Evolutionary conservation across 257 asterid genomes (phyloP), one percentile per base, ranked within the genome.

Genomic region (Ehretia macrophylla): DNA sequence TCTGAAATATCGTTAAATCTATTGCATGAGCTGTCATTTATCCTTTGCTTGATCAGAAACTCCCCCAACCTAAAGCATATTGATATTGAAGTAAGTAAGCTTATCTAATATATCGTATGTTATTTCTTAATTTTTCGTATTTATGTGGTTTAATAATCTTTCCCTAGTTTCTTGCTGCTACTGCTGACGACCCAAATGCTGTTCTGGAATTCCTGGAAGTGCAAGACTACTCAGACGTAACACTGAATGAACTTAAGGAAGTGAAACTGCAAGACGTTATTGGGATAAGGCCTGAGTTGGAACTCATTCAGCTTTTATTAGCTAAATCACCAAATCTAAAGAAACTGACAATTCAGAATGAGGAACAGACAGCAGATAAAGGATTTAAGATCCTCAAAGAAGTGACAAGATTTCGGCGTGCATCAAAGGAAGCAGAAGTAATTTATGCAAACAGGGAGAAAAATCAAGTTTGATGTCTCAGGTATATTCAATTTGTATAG

Each of bases 31-130:
- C 14, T 66, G 5, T 38, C 35, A 0, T 40, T 38, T 55, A 19
- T 32, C 56, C 48, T 65, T 53, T 71, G 53, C 51, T 40, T 60
- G 27, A 19, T 71, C 0, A 49, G 60, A 65, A 71, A 64, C 61
- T 49, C 65, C 19, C 68, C 72, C 37, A 55, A 47, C 54, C 23
- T 71, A 17, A 18, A 42, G 16, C 18, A 55, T 5, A 18, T 71
- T 8, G 32, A 60, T 21, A 27, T 66, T 49, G 14, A 16, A 14
- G 52, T 60, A 14, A 68, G 56, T 35, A 20, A 14, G 18, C 8
- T 38, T 23, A 1, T 17, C 9, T n/a, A 32, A 14, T 23, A 37
- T 12, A 5, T 0, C 8, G 17, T 13, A 45, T 4, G 16, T 49
- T 49, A 8, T 49, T 17, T 2, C n/a, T 17, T 49, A 16, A 3